Evolutionary conservation across 2,329 filamentous ascomycete genomes (phyloP), one percentile per base, ranked within the genome.

Genomic region (Neonectria punicea): DNA sequence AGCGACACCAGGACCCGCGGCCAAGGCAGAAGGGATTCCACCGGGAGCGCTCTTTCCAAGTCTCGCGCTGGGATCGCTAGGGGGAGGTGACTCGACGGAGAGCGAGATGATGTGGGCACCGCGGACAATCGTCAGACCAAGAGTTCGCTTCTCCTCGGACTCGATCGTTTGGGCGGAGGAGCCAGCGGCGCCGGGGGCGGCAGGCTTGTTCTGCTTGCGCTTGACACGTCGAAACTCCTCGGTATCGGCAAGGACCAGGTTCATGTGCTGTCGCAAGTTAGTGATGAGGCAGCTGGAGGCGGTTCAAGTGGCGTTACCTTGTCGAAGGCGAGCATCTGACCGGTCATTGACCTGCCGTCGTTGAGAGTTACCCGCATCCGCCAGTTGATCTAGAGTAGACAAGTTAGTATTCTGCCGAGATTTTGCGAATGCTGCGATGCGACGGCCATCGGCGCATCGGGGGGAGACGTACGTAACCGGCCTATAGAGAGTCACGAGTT

Each of bases 281-380:
- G 73, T 32, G 18, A 14, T 41, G 20, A 39, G 5, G 53, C 39
- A 18, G 11, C 22, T 18, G 13, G n/a, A n/a, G 14, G 32, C 36
- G 53, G 10, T 25, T 16, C 9, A 57, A 36, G 57, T 34, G 44
- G 47, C 7, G 56, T 53, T 82, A 95, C 93, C 89, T 98, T 98
- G 82, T 99, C 96, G 77, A 98, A 99, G 59, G 96, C 96, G 73
- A 99, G 89, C 93, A 99, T 97, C 81, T 98, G 94, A 67, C 94
- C 96, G 44, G 94, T 94, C 90, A 99, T 97, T 81, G 98, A 93
- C 77, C 96, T 91, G 70, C 93, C 93, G 84, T 99, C 96, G 78
- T 93, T 93, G 80, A 99, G 87, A 61, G 94, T 98, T 70, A 98
- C 92, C 79, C 95, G 92, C 94, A 99, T 98, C 82, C 95, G 93